phyloP scores from a whole-genome alignment of 441 rosid species.

The Euphorbia schlechtendalii region DNA sequence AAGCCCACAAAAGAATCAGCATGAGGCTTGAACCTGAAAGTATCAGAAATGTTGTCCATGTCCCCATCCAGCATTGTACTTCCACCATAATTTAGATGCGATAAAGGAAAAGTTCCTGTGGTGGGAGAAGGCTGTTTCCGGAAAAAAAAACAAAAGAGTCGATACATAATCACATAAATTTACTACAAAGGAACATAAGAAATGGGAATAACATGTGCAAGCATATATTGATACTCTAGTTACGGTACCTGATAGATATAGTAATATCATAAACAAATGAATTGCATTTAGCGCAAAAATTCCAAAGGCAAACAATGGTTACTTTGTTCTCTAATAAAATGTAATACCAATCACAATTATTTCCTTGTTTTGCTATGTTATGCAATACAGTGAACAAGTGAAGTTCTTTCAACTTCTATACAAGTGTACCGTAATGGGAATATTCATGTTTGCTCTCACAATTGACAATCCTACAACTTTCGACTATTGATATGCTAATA shows the following conservation, averaged over 20 bases:
- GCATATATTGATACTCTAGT: not conserved
- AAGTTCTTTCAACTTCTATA: not conserved
- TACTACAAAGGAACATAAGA: not conserved
- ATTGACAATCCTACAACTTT: not conserved
- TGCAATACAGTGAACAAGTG: not conserved
- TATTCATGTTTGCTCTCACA: not conserved
- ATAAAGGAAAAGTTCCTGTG: constrained; percentile 39
- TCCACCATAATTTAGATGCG: constrained; percentile 28
- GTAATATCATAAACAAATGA: not conserved
- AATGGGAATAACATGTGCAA: too few relatives aligned
- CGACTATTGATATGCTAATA: not conserved
- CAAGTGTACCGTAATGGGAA: not conserved
- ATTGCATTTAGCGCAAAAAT: too few relatives aligned
- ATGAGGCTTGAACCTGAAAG: constrained; percentile 27
- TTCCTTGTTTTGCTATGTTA: not conserved
- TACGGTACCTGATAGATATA: not conserved
- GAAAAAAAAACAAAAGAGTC: not conserved
- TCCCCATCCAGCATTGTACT: constrained; percentile 19
- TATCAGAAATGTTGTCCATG: constrained; percentile 12
- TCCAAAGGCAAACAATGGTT: not conserved
- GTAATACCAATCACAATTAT: not conserved
- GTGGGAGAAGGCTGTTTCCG: constrained; percentile 46
- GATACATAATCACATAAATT: not conserved
- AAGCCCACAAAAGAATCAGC: constrained; percentile 22
- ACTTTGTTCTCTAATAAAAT: not conserved